These are phyloP conservation scores for Fraxinus latifolia DNA, from an alignment of 305 asterid genomes.

Conservation along the genomic window DNA sequence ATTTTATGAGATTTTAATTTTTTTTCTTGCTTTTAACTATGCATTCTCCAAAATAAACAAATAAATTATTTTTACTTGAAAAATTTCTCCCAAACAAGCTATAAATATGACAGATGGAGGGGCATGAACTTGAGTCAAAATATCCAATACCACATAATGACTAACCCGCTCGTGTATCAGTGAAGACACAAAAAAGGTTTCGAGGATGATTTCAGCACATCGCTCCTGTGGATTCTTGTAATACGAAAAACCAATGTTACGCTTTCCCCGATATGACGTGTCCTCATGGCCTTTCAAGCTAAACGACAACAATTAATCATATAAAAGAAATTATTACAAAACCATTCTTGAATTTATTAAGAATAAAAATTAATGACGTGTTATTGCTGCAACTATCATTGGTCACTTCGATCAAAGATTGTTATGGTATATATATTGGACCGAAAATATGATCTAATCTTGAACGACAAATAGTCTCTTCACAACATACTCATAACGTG, in stretches of 20 bases:
- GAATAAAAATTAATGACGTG: neutral
- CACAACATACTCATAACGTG: neutral
- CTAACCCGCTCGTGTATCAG: neutral
- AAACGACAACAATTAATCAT: neutral
- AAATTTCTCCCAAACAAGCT: neutral
- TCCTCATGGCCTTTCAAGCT: neutral
- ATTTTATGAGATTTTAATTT: too few relatives aligned
- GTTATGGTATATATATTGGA: neutral
- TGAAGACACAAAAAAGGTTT: neutral
- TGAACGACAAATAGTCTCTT: neutral
- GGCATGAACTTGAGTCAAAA: neutral
- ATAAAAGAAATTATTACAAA: neutral
- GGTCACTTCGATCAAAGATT: neutral
- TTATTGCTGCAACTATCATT: neutral
- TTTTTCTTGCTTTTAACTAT: neutral
- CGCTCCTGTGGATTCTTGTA: neutral
- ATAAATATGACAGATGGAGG: neutral
- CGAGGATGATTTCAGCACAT: neutral
- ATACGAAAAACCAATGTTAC: neutral
- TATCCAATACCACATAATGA: neutral
- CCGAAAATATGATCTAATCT: neutral
- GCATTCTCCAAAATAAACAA: too few relatives aligned
- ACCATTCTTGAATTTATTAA: neutral
- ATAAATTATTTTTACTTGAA: too few relatives aligned
- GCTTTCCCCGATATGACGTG: neutral